Conservation (phyloP, 23 red algal species). For the Gracilaria domingensis region DNA sequence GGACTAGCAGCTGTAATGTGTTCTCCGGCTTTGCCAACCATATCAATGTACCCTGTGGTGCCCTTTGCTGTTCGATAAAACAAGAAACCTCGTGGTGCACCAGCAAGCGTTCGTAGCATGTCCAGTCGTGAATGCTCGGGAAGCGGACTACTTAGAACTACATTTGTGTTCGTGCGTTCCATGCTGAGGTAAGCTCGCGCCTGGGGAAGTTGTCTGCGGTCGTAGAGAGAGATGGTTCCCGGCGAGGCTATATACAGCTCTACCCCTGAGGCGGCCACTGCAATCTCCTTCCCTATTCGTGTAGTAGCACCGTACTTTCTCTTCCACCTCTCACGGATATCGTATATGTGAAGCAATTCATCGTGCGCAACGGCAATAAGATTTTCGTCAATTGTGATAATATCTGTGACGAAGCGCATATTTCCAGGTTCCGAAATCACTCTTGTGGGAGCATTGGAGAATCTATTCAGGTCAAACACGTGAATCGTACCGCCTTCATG, state of each 20-base stretch:
- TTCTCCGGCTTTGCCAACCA: conserved; percentile 11
- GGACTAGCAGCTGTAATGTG: conserved; percentile 3
- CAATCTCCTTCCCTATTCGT: conserved; percentile 26
- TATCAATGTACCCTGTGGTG: conserved; percentile 31
- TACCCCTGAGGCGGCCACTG: background rate
- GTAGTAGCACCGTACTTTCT: background rate
- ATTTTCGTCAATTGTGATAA: background rate
- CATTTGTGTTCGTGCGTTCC: background rate
- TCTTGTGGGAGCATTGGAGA: background rate
- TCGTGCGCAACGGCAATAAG: conserved; percentile 19
- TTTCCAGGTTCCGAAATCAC: background rate
- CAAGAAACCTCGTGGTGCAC: conserved; percentile 22
- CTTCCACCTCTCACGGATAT: background rate
- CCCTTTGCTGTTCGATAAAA: conserved; percentile 33
- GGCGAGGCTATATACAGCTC: conserved; percentile 25
- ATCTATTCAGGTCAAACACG: conserved; percentile 43
- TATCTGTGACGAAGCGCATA: conserved; percentile 4
- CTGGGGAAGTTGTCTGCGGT: conserved; percentile 9
- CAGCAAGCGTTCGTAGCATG: conserved; percentile 1
- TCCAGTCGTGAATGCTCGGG: background rate
- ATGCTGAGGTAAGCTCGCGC: background rate
- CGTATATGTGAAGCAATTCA: conserved; percentile 4
- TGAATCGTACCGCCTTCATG: conserved; percentile 15
- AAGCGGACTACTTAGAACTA: background rate
- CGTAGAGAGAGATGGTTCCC: conserved; percentile 10